Evolutionary conservation across 108 stramenopile genomes (phyloP), one percentile per base, ranked within the genome.

Genomic region (Nitzschia palea): DNA sequence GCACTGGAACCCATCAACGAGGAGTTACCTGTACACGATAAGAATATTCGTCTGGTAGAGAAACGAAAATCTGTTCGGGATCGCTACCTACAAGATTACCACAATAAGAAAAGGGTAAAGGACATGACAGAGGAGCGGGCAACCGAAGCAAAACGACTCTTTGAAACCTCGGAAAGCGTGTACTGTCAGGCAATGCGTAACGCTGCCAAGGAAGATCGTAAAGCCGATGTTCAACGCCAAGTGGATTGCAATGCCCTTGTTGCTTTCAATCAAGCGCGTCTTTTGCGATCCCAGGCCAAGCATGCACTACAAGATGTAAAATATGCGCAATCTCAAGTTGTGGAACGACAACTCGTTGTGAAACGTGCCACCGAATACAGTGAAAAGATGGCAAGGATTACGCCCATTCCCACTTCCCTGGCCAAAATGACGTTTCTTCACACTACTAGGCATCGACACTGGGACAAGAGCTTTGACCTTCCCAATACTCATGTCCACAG

Each of bases 331-430:
- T 59, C 71, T 57, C 58, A 75, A 10, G 85, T 78, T 14, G 44
- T 44, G 9, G 84, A 85, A 45, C 86, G 86, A 67, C 55, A 68
- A 29, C 60, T 45, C 1, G 80, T 80, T 37, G 60, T 80, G 4
- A 68, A 78, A 55, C 71, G 78, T 51, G 92, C 92, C n/a, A 70
- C 28, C 18, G 81, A 83, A 42, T 93, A 87, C 76, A 88, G 83
- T 55, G 65, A 76, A 25, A 83, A 78, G 68, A 87, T 48, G 64
- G 79, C 63, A 8, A 55, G 78, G 51, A 58, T 83, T 1, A 61
- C 65, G 50, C 76, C 76, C 42, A 68, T 94, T 54, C 84, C 86
- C 2, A 65, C 72, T 9, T 51, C 71, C 9, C 67, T 94, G 37
- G 80, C 84, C 9, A 73, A 77, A 29, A 65, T 81, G 42, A 90